These are phyloP conservation scores for Herpotrichia juniperi DNA, from an alignment of 2,329 filamentous ascomycete genomes.

Conservation along the genomic window DNA sequence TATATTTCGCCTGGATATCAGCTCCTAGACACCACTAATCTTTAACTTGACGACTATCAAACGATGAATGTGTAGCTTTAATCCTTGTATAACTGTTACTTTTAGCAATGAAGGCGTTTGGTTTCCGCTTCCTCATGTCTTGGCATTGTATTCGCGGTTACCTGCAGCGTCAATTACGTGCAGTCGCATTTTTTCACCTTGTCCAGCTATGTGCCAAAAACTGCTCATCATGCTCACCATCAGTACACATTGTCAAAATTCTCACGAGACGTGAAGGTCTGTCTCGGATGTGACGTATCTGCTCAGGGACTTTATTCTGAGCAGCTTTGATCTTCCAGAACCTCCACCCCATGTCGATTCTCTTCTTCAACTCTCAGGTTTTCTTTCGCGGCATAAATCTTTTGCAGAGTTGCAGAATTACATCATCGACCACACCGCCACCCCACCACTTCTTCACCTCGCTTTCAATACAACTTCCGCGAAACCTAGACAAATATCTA, in stretches of 20 bases:
- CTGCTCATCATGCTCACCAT: background rate
- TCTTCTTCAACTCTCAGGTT: too few relatives aligned
- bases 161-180: slow-evolving; percentile 11
- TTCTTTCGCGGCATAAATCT: too few relatives aligned
- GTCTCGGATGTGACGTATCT: background rate
- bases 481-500: too few relatives aligned
- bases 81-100: background rate
- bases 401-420: too few relatives aligned
- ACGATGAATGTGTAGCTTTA: background rate
- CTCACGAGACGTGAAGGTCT: background rate
- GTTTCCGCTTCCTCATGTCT: background rate
- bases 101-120: slow-evolving; percentile 3
- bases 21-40: too few relatives aligned
- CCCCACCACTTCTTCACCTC: too few relatives aligned
- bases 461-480: too few relatives aligned
- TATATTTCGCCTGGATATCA: too few relatives aligned
- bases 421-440: too few relatives aligned
- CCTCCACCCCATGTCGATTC: too few relatives aligned
- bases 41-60: background rate
- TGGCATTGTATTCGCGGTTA: slow-evolving; percentile 1
- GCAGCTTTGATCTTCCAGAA: too few relatives aligned
- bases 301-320: too few relatives aligned
- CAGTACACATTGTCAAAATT: background rate
- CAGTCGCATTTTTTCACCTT: slow-evolving; percentile 1
- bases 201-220: background rate